phyloP scores from a whole-genome alignment of 805 yeast species.

The Scheffersomyces stipitis region DNA sequence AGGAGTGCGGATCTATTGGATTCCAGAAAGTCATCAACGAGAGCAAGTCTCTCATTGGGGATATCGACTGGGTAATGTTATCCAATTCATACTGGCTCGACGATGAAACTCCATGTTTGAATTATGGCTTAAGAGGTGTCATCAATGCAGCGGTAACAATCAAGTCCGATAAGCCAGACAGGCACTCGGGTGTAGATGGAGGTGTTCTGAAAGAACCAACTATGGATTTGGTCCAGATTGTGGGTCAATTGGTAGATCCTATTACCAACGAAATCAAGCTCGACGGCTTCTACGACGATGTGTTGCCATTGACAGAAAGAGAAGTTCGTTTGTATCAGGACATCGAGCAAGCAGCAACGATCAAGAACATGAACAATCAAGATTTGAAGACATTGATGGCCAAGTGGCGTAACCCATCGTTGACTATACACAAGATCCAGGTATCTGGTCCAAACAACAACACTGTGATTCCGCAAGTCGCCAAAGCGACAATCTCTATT shows the following conservation, averaged over 20 bases:
- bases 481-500: conserved; percentile 73
- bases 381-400: conserved; percentile 56
- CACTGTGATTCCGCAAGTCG: conserved; percentile 85
- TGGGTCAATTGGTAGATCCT: conserved; percentile 60
- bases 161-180: conserved; percentile 73
- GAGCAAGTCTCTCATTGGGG: conserved; percentile 56
- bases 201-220: conserved; percentile 89
- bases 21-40: conserved; percentile 65
- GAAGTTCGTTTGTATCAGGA: conserved; percentile 65
- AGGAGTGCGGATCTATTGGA: conserved; percentile 89
- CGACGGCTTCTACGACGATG: conserved; percentile 72
- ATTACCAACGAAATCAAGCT: conserved; percentile 47
- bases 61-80: conserved; percentile 83
- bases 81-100: conserved; percentile 96
- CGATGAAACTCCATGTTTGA: conserved; percentile 83
- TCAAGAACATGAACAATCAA: conserved; percentile 32
- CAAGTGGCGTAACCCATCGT: conserved; percentile 88
- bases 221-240: conserved; percentile 72
- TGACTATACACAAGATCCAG: conserved; percentile 78
- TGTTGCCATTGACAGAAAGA: conserved; percentile 52
- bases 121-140: conserved; percentile 93
- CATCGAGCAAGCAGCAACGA: conserved; percentile 43
- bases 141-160: conserved; percentile 75
- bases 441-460: conserved; percentile 90
- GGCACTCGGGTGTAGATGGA: conserved; percentile 97